These are phyloP conservation scores for Spencermartinsiella ligniputridi DNA, from an alignment of 1,139 yeast genomes.

Conservation along the genomic window DNA sequence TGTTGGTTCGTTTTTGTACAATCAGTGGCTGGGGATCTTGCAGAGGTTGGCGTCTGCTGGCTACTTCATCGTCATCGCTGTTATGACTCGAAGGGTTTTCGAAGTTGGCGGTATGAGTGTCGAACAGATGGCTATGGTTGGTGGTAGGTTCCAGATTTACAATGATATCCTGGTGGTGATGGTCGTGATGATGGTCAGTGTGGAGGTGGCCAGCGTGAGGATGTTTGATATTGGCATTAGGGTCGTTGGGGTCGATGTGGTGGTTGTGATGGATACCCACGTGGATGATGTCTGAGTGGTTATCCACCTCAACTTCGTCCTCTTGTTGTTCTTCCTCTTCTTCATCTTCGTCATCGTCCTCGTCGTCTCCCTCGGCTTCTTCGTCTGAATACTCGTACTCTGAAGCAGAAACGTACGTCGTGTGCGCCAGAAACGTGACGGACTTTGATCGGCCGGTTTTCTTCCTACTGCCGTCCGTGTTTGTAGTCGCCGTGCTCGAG, in stretches of 20 bases:
- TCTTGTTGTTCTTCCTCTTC: slow-evolving; percentile 9
- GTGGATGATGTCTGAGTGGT: no score
- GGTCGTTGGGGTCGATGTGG: slow-evolving; percentile 22
- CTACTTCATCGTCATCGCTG: neutral
- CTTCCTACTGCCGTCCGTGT: slow-evolving; percentile 5
- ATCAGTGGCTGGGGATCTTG: neutral
- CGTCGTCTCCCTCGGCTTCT: slow-evolving; percentile 23
- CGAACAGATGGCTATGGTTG: neutral
- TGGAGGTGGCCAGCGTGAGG: slow-evolving; percentile 1
- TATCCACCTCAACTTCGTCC: neutral
- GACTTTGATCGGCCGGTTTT: slow-evolving; percentile 17
- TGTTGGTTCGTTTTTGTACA: neutral
- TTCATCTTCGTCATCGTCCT: slow-evolving; percentile 25
- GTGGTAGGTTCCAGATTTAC: neutral
- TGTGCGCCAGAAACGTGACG: slow-evolving; percentile 24
- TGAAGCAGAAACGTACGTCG: slow-evolving; percentile 29
- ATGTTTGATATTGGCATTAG: slow-evolving; percentile 3
- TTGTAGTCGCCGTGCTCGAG: slow-evolving; percentile 2
- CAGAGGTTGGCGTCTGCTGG: neutral
- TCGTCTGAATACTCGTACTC: slow-evolving; percentile 30
- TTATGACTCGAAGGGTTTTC: neutral
- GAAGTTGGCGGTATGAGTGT: neutral
- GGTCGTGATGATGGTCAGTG: neutral
- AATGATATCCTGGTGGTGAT: neutral
- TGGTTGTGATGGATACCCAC: slow-evolving; percentile 10